Conservation (phyloP, 495 filamentous ascomycete genomes). For the Tricharina praecox region DNA sequence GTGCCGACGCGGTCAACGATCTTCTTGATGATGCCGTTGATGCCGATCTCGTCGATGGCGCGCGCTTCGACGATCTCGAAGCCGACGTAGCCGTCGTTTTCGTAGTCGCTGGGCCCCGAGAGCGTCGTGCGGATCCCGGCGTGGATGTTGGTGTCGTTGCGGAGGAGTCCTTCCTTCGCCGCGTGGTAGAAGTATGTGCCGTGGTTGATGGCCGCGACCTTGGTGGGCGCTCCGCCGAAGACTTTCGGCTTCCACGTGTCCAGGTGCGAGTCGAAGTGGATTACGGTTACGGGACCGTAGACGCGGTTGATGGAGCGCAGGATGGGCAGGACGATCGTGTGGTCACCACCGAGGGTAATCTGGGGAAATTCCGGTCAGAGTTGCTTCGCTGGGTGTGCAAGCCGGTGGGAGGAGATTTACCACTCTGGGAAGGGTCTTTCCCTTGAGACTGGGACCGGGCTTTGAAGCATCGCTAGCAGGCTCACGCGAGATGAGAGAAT, state of each 20-base stretch:
- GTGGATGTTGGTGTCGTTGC: slow-evolving; percentile 70
- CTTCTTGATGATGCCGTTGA: slow-evolving; percentile 52
- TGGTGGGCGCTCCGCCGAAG: slow-evolving; percentile 40
- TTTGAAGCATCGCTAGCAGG: slow-evolving; percentile 35
- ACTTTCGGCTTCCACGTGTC: slow-evolving; percentile 43
- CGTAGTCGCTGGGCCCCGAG: slow-evolving; percentile 52
- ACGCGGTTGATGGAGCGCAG: slow-evolving; percentile 47
- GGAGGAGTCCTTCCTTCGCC: slow-evolving; percentile 53
- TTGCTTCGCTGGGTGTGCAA: too few species aligned
- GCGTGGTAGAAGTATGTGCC: slow-evolving; percentile 41
- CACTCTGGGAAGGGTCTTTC: slow-evolving; percentile 40
- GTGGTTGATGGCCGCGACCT: slow-evolving; percentile 67
- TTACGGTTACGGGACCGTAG: slow-evolving; percentile 50
- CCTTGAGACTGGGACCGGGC: slow-evolving; percentile 34
- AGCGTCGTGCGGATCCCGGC: slow-evolving; percentile 70
- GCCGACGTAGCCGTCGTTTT: slow-evolving; percentile 69
- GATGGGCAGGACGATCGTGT: slow-evolving; percentile 44
- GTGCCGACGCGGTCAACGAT: slow-evolving; percentile 59
- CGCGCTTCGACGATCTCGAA: slow-evolving; percentile 68
- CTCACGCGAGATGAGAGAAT: slow-evolving; percentile 34
- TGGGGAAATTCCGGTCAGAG: background rate
- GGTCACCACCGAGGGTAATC: slow-evolving; percentile 51
- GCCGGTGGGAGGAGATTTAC: too few species aligned
- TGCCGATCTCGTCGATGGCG: slow-evolving; percentile 63
- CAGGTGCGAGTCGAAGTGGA: slow-evolving; percentile 60